Base-by-base conservation (phyloP, 768 basidiomycete species). In the button mushroom (Agaricus bisporus) region DNA sequence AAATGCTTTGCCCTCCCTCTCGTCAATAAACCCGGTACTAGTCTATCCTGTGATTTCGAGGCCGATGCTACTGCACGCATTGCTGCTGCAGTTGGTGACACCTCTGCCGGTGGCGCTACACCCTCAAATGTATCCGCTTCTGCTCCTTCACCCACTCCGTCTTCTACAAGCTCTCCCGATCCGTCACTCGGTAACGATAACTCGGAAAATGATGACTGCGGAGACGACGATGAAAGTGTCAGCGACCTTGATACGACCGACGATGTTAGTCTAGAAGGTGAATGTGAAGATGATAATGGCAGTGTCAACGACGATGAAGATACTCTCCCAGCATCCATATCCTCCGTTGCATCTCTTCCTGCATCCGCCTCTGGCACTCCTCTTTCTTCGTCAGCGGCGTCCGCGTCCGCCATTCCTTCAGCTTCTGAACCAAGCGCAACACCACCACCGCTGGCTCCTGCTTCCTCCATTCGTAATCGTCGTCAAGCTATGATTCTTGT, bases 1-100 rank as follows among this genome's bases (percentile, higher is more conserved):
- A 61, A 59, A n/a, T 82, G 81, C 57, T 68, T 70, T 29, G 78
- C 78, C 0, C 65, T 81, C 18, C 81, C 81, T 2, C 64, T 77
- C 32, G 70, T 79, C 49, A 75, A 74, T 60, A 68, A 70, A 38
- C 55, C 70, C 10, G 81, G 81, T 2, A 74, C 74, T 1, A 70
- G 68, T 17, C 56, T 81, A 26, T 61, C 65, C 17, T 83, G 81
- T 59, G 74, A 74, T 28, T 70, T 67, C 1, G 43, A 63, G 29
- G 58, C 49, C 5, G 79, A 76, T 51, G 73, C 76, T 2, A 22
- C 60, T n/a, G 61, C 65, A 5, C 70, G 74, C 12, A 74, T 82
- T 56, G 54, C 60, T 10, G 66, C 62, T 25, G 69, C 73, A 11
- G 78, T 79, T 41, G 79, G 73, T 43, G 78, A 76, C 6, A 35